Evolutionary conservation across 179 eudicot species (phyloP).

Genomic region (Beta lomatogona): DNA sequence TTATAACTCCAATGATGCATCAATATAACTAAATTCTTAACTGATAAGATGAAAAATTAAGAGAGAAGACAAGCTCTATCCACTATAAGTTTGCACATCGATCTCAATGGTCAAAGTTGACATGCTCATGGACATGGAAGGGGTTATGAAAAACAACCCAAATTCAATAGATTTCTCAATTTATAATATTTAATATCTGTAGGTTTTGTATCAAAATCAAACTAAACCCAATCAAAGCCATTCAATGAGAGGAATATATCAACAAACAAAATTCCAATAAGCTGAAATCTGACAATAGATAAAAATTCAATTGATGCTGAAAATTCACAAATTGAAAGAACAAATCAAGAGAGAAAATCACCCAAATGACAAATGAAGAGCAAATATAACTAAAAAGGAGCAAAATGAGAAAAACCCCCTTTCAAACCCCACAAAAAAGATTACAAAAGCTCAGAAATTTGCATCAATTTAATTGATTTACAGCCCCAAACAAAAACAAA

Average conservation of each 20-base stretch:
- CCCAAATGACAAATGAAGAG: conserved; percentile 5
- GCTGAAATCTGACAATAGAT: conserved; percentile 7
- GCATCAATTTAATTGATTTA: conserved; percentile 10
- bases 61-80: background rate
- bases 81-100: conserved; percentile 14
- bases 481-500: background rate
- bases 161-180: conserved; percentile 4
- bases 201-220: background rate
- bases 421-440: conserved; percentile 7
- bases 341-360: background rate
- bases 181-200: background rate
- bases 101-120: conserved; percentile 22
- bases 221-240: background rate
- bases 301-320: background rate
- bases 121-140: background rate
- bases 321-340: background rate
- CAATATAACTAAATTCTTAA: background rate
- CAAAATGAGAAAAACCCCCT: conserved; percentile 1
- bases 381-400: background rate
- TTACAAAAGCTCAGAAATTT: conserved; percentile 1
- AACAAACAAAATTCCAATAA: conserved; percentile 7
- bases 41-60: background rate
- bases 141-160: background rate
- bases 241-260: conserved; percentile 8
- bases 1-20: conserved; percentile 7